A percentile compares a stretch with the other conserved stretches of the same genome.
These are phyloP conservation scores for Cucurbita ficifolia DNA, from an alignment of 306 rosid species.

Conservation along the genomic window DNA sequence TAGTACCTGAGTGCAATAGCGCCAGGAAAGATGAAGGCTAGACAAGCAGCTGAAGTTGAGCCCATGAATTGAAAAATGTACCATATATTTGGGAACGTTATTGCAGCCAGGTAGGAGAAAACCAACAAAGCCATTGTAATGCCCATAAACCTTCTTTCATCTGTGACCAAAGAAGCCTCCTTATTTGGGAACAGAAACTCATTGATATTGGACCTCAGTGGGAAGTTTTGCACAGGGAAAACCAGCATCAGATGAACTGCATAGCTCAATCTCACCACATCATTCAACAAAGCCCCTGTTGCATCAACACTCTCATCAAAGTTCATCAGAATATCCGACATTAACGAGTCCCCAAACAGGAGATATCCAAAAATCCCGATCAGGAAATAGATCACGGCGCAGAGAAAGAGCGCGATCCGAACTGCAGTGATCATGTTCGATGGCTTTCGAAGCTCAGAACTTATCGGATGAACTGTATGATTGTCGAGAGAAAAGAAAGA, in stretches of 20 bases:
- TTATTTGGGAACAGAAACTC: slow-evolving; percentile 50
- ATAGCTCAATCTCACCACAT: slow-evolving; percentile 64
- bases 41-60: slow-evolving; percentile 66
- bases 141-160: slow-evolving; percentile 54
- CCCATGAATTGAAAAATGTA: slow-evolving; percentile 80
- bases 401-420: slow-evolving; percentile 51
- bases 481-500: too few relatives aligned
- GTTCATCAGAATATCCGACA: slow-evolving; percentile 67
- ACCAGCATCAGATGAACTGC: slow-evolving; percentile 81
- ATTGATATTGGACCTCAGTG: slow-evolving; percentile 69
- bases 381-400: slow-evolving; percentile 48
- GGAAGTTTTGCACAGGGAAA: slow-evolving; percentile 70
- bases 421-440: slow-evolving; percentile 62
- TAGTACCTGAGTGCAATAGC: slow-evolving; percentile 48
- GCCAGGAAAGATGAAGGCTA: slow-evolving; percentile 84
- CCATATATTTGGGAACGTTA: slow-evolving; percentile 83
- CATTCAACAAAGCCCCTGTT: slow-evolving; percentile 49
- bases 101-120: slow-evolving; percentile 62
- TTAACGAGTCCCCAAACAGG: slow-evolving; percentile 68
- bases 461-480: slow-evolving; percentile 81
- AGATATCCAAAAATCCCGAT: slow-evolving; percentile 81
- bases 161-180: slow-evolving; percentile 34
- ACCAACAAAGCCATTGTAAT: slow-evolving; percentile 37
- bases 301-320: slow-evolving; percentile 50
- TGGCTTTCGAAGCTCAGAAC: slow-evolving; percentile 55